Percentiles rank a stretch among this genome's conserved stretches.
Evolutionary conservation across 2,329 filamentous ascomycete genomes (phyloP).

Genomic region (Cercospora nicotianae): DNA sequence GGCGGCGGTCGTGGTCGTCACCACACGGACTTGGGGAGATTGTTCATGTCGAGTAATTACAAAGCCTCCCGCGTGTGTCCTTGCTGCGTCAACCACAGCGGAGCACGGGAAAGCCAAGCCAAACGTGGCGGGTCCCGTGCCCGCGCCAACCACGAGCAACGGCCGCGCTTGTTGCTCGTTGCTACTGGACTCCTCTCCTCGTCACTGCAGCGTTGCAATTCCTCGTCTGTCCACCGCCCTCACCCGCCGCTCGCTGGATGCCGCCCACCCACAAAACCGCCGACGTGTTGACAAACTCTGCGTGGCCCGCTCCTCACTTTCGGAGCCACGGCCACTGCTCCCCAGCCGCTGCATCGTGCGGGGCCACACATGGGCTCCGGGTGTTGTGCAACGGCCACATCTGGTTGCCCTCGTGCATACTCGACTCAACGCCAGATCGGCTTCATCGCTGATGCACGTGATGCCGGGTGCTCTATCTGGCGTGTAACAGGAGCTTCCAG

Average conservation of each 20-base stretch:
- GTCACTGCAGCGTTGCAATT: not conserved
- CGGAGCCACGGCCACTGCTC: not conserved
- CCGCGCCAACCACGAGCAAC: not conserved
- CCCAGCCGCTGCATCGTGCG: not conserved
- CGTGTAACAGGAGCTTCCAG: not conserved
- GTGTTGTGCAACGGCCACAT: constrained; percentile 9
- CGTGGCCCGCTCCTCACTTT: not conserved
- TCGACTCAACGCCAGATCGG: constrained; percentile 4
- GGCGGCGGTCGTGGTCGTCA: not conserved
- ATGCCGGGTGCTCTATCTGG: not conserved
- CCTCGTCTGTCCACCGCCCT: not conserved
- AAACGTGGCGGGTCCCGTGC: not conserved
- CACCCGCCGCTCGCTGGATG: not conserved
- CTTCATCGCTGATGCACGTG: not conserved
- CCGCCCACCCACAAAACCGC: not conserved
- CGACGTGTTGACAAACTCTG: not conserved
- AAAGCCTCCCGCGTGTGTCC: not conserved
- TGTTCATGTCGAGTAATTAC: not conserved
- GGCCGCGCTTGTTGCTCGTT: not conserved
- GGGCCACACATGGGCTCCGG: not conserved
- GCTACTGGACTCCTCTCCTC: not conserved
- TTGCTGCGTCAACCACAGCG: not conserved
- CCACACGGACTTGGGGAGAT: not conserved
- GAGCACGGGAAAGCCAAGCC: not conserved
- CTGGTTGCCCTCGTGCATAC: not conserved